Conservation (phyloP, 2,329 filamentous ascomycete species). For the Cordyceps cateniannulata region DNA sequence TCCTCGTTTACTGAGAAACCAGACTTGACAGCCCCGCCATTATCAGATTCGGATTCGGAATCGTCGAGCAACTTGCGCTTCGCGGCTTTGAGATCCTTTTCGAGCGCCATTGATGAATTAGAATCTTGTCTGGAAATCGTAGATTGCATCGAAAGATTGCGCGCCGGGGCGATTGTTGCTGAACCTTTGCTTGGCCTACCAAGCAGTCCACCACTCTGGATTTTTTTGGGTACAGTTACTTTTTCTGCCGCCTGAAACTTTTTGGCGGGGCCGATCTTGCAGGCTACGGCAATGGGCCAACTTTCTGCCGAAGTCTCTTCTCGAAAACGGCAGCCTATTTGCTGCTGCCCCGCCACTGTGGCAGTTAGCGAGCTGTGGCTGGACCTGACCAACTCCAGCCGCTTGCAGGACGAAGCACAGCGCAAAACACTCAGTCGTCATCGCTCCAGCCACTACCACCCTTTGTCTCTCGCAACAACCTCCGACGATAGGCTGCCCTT, state of each 20-base stretch:
- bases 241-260: slow-evolving; percentile 14
- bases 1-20: slow-evolving; percentile 83
- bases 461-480: not conserved
- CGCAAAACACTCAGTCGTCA: slow-evolving; percentile 12
- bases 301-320: slow-evolving; percentile 20
- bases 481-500: not conserved
- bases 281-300: slow-evolving; percentile 6
- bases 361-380: slow-evolving; percentile 10
- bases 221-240: slow-evolving; percentile 1
- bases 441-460: slow-evolving; percentile 17
- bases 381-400: slow-evolving; percentile 2
- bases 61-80: slow-evolving; percentile 52
- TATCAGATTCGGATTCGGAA: slow-evolving; percentile 42
- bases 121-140: not conserved
- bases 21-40: slow-evolving; percentile 35
- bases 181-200: not conserved
- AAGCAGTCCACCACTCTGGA: not conserved
- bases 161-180: not conserved
- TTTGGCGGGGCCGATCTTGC: slow-evolving; percentile 16
- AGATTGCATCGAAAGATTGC: not conserved
- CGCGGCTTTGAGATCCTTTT: slow-evolving; percentile 24
- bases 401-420: slow-evolving; percentile 2
- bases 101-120: not conserved
- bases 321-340: not conserved
- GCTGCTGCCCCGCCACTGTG: slow-evolving; percentile 9